These are phyloP conservation scores for Hypericum androsaemum DNA, from an alignment of 345 rosid species.

Conservation along the genomic window DNA sequence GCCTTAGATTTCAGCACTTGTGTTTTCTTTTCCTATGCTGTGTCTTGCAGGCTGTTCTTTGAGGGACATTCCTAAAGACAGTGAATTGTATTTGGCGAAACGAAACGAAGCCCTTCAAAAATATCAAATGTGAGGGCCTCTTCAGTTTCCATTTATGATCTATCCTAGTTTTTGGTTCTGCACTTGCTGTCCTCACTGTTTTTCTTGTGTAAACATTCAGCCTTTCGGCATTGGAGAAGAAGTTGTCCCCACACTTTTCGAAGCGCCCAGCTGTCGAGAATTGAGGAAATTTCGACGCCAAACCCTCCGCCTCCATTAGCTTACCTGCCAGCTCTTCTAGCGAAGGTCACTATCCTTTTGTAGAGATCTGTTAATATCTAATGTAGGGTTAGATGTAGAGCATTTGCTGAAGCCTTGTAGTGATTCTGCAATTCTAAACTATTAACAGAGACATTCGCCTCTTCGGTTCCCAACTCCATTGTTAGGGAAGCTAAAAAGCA, in stretches of 20 bases:
- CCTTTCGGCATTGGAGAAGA: conserved; percentile 73
- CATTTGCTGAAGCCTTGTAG: no score
- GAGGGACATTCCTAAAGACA: conserved; percentile 68
- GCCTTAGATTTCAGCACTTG: background rate
- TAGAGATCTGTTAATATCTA: no score
- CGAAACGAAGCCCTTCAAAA: conserved; percentile 64
- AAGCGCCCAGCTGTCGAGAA: conserved; percentile 17
- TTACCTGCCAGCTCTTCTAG: no score
- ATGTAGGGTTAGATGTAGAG: no score
- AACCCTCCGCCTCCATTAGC: no score
- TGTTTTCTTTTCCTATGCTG: background rate
- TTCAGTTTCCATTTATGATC: background rate
- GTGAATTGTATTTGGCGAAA: conserved; percentile 61
- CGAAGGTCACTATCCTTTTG: no score
- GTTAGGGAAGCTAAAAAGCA: no score
- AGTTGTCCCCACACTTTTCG: conserved; percentile 53
- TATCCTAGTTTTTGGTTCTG: background rate
- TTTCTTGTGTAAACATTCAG: conserved; percentile 29
- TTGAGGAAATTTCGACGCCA: background rate
- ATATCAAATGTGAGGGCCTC: conserved; percentile 61
- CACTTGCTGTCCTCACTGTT: background rate
- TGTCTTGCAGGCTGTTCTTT: conserved; percentile 45
- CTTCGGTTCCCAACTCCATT: no score
- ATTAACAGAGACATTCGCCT: no score
- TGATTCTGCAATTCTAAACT: no score